Evolutionary conservation across 768 basidiomycete species (phyloP).

Genomic region (Tricholoma sp.): DNA sequence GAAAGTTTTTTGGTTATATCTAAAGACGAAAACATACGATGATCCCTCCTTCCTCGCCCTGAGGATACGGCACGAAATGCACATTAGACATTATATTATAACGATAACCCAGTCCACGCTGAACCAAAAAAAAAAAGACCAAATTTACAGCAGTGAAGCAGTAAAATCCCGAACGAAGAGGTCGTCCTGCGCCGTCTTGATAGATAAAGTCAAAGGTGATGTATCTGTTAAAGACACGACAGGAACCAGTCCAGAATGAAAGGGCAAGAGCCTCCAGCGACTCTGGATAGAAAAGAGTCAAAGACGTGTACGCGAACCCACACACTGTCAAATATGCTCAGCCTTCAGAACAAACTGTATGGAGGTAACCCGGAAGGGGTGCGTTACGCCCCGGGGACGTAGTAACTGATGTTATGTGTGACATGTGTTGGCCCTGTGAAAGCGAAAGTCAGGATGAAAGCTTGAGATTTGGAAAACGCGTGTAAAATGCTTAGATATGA

Average conservation of each 20-base stretch:
- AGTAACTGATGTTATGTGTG: too few relatives aligned
- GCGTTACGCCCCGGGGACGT: too few relatives aligned
- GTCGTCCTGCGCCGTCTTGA: slow-evolving; percentile 37
- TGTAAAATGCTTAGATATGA: too few relatives aligned
- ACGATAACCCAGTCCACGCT: not conserved
- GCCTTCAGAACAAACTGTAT: too few relatives aligned
- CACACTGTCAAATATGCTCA: too few relatives aligned
- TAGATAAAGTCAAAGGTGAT: slow-evolving; percentile 6
- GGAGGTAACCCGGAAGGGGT: too few relatives aligned
- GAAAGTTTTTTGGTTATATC: not conserved
- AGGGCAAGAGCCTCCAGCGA: slow-evolving; percentile 9
- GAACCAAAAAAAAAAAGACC: not conserved
- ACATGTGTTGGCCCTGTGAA: too few relatives aligned
- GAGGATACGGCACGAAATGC: not conserved
- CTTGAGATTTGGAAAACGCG: too few relatives aligned
- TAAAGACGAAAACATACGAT: not conserved
- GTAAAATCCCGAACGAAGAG: not conserved
- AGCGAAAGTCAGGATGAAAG: too few relatives aligned
- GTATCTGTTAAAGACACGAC: slow-evolving; percentile 17
- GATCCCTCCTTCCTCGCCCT: not conserved
- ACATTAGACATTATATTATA: not conserved
- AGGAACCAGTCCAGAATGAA: slow-evolving; percentile 21
- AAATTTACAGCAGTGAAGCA: not conserved
- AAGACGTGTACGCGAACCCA: too few relatives aligned
- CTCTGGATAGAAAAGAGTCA: slow-evolving; percentile 2